Evolutionary conservation across 2,329 filamentous ascomycete genomes (phyloP).

Genomic region (Penicillium sp.): DNA sequence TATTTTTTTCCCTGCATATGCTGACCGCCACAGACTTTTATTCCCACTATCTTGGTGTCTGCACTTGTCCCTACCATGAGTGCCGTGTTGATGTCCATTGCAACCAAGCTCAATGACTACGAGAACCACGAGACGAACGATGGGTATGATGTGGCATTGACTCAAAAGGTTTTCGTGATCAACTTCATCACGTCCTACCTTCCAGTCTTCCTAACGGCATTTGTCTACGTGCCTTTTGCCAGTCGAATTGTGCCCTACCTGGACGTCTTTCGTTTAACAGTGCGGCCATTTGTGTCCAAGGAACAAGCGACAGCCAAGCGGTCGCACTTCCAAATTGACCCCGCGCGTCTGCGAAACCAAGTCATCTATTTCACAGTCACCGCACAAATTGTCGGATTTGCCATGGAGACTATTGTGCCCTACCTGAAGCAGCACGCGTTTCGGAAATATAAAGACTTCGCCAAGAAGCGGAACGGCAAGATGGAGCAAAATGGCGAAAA

Average conservation of each 20-base stretch:
- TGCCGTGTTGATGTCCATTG: constrained; percentile 74
- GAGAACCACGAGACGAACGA: constrained; percentile 94
- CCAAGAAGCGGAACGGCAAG: constrained; percentile 29
- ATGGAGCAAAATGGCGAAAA: constrained; percentile 23
- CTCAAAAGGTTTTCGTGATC: constrained; percentile 92
- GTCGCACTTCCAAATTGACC: constrained; percentile 75
- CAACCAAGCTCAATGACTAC: constrained; percentile 72
- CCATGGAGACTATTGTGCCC: constrained; percentile 80
- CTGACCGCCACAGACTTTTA: constrained; percentile 61
- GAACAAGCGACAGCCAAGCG: constrained; percentile 63
- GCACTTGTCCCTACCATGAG: constrained; percentile 77
- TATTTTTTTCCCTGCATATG: not conserved
- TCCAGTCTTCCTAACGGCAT: constrained; percentile 83
- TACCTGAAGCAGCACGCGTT: constrained; percentile 77
- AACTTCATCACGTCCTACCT: constrained; percentile 98
- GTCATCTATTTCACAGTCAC: constrained; percentile 98
- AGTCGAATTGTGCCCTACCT: constrained; percentile 82
- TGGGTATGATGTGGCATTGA: constrained; percentile 76
- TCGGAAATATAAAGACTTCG: constrained; percentile 60
- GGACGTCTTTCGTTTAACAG: constrained; percentile 76
- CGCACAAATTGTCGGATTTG: constrained; percentile 86
- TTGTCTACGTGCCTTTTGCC: constrained; percentile 93
- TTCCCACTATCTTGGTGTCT: constrained; percentile 84
- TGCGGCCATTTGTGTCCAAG: constrained; percentile 70
- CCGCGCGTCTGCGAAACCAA: constrained; percentile 77